Percentiles rank a stretch among this genome's conserved stretches.
Evolutionary conservation across 805 yeast species (phyloP).

Genomic region (Teunomyces lycoperdinae): DNA sequence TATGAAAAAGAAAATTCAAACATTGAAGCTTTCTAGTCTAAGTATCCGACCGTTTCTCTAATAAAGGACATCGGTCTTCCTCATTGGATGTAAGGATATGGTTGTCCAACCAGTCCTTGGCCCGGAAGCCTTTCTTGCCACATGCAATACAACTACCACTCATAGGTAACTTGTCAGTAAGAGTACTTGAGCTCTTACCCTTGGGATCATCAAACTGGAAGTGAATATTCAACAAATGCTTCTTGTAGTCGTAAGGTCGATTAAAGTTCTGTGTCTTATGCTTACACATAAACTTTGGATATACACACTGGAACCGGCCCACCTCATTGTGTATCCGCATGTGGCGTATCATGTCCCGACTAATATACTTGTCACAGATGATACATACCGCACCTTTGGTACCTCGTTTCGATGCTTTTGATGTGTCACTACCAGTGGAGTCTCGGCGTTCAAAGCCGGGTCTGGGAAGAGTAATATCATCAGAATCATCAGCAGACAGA

Average conservation of each 20-base stretch:
- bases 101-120: constrained; percentile 53
- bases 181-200: constrained; percentile 37
- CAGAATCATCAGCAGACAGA: background rate
- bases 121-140: constrained; percentile 43
- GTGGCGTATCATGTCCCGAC: constrained; percentile 41
- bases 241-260: constrained; percentile 46
- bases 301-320: constrained; percentile 43
- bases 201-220: constrained; percentile 41
- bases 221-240: constrained; percentile 42
- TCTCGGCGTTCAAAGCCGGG: constrained; percentile 13
- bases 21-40: background rate
- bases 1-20: no score
- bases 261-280: constrained; percentile 43
- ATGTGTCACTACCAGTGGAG: background rate
- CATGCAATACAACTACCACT: constrained; percentile 44
- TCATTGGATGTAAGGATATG: constrained; percentile 43
- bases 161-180: constrained; percentile 40
- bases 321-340: constrained; percentile 43
- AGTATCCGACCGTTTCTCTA: constrained; percentile 1
- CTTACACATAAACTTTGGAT: constrained; percentile 37
- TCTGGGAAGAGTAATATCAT: constrained; percentile 1
- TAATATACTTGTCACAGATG: constrained; percentile 39
- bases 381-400: constrained; percentile 38
- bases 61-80: constrained; percentile 7
- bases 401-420: constrained; percentile 15